These are phyloP conservation scores for Chlorella sp. DNA, from an alignment of 139 green algal genomes.

Conservation along the genomic window DNA sequence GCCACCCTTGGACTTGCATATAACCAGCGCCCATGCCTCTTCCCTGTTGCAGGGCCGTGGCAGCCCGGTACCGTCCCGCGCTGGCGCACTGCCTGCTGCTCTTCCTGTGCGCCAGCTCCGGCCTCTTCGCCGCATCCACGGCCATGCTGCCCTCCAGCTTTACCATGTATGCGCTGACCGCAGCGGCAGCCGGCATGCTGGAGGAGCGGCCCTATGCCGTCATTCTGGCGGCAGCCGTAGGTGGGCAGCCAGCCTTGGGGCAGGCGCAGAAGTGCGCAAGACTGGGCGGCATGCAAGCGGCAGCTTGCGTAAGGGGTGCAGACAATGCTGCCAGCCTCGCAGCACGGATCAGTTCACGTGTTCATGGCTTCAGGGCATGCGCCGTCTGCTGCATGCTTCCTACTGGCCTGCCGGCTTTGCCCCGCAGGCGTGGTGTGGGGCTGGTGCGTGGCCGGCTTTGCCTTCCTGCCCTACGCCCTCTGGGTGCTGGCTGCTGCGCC, in stretches of 20 bases:
- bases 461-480: slow-evolving; percentile 68
- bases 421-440: slow-evolving; percentile 68
- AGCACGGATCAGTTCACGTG: not conserved
- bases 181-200: slow-evolving; percentile 63
- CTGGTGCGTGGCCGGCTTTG: slow-evolving; percentile 78
- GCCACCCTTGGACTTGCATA: too few species aligned
- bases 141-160: slow-evolving; percentile 83
- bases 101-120: slow-evolving; percentile 52
- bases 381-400: too few species aligned
- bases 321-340: too few species aligned
- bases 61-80: slow-evolving; percentile 3
- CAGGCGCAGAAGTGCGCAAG: too few species aligned
- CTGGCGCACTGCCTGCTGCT: slow-evolving; percentile 50
- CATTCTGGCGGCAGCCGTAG: slow-evolving; percentile 56
- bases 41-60: slow-evolving; percentile 38
- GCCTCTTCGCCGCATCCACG: slow-evolving; percentile 71
- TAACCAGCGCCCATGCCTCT: not conserved
- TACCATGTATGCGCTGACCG: slow-evolving; percentile 76
- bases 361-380: too few species aligned
- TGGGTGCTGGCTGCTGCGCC: slow-evolving; percentile 44
- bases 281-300: too few species aligned
- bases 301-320: too few species aligned
- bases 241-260: too few species aligned
- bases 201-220: slow-evolving; percentile 28
- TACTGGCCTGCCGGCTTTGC: not conserved